Percentiles rank a stretch among this genome's conserved stretches.
phyloP scores from a whole-genome alignment of 2,329 filamentous ascomycete species.

The Trichophyton mentagrophytes region DNA sequence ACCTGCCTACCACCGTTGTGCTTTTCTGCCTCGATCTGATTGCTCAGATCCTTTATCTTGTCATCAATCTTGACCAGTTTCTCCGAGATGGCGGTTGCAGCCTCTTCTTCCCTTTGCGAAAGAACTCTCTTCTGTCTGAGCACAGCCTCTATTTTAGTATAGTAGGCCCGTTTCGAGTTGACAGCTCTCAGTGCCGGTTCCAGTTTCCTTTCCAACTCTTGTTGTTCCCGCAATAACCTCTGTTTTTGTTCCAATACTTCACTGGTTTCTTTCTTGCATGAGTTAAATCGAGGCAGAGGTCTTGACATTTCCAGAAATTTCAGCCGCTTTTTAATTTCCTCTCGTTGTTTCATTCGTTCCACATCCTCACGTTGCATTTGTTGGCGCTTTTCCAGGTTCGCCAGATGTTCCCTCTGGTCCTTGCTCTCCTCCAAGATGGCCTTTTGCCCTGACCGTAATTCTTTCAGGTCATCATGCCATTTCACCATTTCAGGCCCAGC shows the following conservation, averaged over 20 bases:
- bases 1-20: conserved; percentile 40
- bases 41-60: conserved; percentile 25
- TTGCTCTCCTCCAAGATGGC: conserved; percentile 46
- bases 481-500: conserved; percentile 67
- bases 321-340: conserved; percentile 52
- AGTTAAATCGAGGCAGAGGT: conserved; percentile 52
- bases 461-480: conserved; percentile 64
- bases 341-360: conserved; percentile 64
- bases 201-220: conserved; percentile 46
- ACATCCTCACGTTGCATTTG: conserved; percentile 66
- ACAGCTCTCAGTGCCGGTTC: conserved; percentile 59
- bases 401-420: conserved; percentile 49
- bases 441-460: conserved; percentile 57
- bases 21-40: conserved; percentile 39
- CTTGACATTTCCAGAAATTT: conserved; percentile 52
- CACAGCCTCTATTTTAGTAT: conserved; percentile 40
- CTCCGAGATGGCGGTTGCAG: conserved; percentile 29
- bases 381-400: conserved; percentile 59
- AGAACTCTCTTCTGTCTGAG: conserved; percentile 43
- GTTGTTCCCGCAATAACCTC: conserved; percentile 44
- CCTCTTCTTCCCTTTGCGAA: conserved; percentile 43
- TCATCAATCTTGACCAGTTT: conserved; percentile 30
- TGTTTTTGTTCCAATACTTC: conserved; percentile 46
- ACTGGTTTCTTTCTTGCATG: conserved; percentile 37
- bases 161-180: conserved; percentile 57